phyloP scores from a whole-genome alignment of 2,329 filamentous ascomycete genomes.

The Bipolaris gigantea region DNA sequence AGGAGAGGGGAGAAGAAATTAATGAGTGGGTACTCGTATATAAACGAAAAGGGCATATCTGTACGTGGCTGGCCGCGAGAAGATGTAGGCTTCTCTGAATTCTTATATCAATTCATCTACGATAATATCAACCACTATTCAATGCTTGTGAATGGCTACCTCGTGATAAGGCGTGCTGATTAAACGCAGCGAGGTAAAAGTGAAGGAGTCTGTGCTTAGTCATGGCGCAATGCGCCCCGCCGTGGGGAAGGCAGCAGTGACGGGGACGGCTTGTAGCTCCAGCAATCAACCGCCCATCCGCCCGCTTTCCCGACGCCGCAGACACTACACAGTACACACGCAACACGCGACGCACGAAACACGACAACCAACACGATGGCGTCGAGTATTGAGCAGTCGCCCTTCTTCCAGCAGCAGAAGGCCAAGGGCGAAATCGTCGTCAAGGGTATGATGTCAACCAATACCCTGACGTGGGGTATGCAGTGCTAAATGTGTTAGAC shows the following conservation, averaged over 20 bases:
- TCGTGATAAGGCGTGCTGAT: conserved; percentile 2
- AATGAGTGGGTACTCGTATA: neutral
- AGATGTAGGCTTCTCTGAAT: neutral
- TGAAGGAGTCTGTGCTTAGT: conserved; percentile 11
- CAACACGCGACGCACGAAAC: conserved; percentile 14
- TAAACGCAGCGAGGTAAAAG: neutral
- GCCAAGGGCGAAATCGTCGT: conserved; percentile 34
- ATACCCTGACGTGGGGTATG: neutral
- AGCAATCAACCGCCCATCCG: conserved; percentile 1
- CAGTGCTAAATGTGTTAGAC: conserved; percentile 54
- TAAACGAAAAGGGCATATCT: neutral
- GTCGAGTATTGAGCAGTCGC: conserved; percentile 39
- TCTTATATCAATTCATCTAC: neutral
- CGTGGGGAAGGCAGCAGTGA: conserved; percentile 25
- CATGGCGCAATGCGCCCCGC: conserved; percentile 12
- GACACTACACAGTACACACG: conserved; percentile 9
- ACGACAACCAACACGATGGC: conserved; percentile 31
- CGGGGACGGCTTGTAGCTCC: conserved; percentile 17
- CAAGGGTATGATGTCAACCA: conserved; percentile 29
- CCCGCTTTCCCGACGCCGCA: conserved; percentile 14
- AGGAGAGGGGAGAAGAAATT: neutral
- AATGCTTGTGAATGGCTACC: neutral
- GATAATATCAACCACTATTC: no score
- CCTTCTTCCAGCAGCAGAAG: conserved; percentile 39
- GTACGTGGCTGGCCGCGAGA: neutral